Percentiles rank a stretch among this genome's conserved stretches.
These are phyloP conservation scores for Phytophthora melonis DNA, from an alignment of 352 stramenopile species.

Conservation along the genomic window DNA sequence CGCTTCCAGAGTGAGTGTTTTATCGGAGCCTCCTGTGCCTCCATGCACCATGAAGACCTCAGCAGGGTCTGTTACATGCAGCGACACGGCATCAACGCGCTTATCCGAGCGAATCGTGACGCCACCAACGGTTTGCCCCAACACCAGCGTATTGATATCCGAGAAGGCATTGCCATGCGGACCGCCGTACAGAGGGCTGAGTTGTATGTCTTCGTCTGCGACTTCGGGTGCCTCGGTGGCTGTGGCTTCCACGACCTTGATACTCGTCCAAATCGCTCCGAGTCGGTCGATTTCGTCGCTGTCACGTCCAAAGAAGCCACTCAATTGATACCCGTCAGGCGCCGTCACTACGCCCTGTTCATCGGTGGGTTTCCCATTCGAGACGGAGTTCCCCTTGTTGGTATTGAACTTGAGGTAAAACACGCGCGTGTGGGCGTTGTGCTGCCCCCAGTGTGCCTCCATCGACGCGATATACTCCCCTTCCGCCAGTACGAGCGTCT, in stretches of 20 bases:
- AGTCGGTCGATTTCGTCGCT: slow-evolving; percentile 30
- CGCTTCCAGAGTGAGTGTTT: slow-evolving; percentile 15
- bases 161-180: slow-evolving; percentile 28
- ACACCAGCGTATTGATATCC: slow-evolving; percentile 19
- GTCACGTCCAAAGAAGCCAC: slow-evolving; percentile 27
- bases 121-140: slow-evolving; percentile 13
- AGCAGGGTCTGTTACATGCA: slow-evolving; percentile 19
- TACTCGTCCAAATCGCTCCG: slow-evolving; percentile 25
- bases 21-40: slow-evolving; percentile 22
- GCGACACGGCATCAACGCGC: slow-evolving; percentile 23
- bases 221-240: slow-evolving; percentile 21
- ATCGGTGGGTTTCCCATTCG: slow-evolving; percentile 13
- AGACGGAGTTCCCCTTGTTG: slow-evolving; percentile 21
- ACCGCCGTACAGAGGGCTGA: slow-evolving; percentile 20
- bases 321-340: slow-evolving; percentile 22
- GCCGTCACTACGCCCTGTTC: slow-evolving; percentile 23
- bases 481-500: slow-evolving; percentile 44
- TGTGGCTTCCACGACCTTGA: slow-evolving; percentile 11
- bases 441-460: slow-evolving; percentile 42
- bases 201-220: slow-evolving; percentile 21
- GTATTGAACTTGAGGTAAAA: slow-evolving; percentile 33
- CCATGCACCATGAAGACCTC: slow-evolving; percentile 25
- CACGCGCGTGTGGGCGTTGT: slow-evolving; percentile 25
- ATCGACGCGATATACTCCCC: slow-evolving; percentile 39
- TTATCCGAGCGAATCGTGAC: slow-evolving; percentile 29